Evolutionary conservation across 1,284 basidiomycete species (phyloP).

Genomic region (Lentinula novae-zelandiae): DNA sequence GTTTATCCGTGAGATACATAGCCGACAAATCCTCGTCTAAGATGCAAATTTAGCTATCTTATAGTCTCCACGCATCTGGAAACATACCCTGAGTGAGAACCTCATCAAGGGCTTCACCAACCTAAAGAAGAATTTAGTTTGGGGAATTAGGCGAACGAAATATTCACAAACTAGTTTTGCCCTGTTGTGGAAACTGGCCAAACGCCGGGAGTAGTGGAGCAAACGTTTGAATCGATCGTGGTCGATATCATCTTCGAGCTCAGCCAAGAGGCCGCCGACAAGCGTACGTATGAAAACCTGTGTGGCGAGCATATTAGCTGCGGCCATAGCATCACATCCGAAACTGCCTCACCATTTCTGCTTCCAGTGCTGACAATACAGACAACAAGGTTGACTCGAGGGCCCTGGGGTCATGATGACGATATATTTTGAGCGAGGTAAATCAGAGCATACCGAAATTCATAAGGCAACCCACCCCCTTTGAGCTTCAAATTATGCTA

Average conservation of each 20-base stretch:
- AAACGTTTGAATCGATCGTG: constrained; percentile 88
- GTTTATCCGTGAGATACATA: constrained; percentile 88
- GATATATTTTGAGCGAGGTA: constrained; percentile 7
- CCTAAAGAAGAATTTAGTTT: constrained; percentile 38
- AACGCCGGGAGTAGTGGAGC: constrained; percentile 83
- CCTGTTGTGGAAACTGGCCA: constrained; percentile 85
- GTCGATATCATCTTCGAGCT: constrained; percentile 91
- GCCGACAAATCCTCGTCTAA: constrained; percentile 89
- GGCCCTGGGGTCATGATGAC: constrained; percentile 50
- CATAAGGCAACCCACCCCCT: constrained; percentile 71
- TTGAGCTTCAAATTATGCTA: constrained; percentile 79
- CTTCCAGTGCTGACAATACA: constrained; percentile 86
- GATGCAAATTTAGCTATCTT: constrained; percentile 13
- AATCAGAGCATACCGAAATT: constrained; percentile 68
- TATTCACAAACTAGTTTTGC: constrained; percentile 63
- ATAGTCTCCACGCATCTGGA: background rate
- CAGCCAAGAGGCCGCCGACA: constrained; percentile 83
- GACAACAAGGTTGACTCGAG: constrained; percentile 88
- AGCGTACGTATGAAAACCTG: constrained; percentile 73
- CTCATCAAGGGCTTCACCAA: constrained; percentile 88
- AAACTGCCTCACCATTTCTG: constrained; percentile 66
- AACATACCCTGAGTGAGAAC: constrained; percentile 79
- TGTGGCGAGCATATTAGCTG: background rate
- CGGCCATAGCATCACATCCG: background rate
- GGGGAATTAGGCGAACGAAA: background rate